Conservation (phyloP, 495 filamentous ascomycete species). For the Aspergillus cristatus region DNA sequence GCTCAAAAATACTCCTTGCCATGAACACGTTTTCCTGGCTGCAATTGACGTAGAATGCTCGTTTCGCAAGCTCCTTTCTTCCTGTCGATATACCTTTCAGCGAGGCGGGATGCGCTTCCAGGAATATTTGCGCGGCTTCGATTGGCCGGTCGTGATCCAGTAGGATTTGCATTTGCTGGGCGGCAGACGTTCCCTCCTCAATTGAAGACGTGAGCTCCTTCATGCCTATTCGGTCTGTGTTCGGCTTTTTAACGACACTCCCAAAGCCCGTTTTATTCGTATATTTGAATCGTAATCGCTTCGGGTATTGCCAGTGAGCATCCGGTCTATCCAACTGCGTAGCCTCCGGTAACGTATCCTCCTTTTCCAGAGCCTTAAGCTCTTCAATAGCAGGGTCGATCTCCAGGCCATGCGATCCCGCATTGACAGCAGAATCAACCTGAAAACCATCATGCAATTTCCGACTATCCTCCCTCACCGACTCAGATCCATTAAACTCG, state of each 20-base stretch:
- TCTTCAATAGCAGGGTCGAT: no score
- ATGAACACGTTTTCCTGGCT: slow-evolving; percentile 30
- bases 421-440: no score
- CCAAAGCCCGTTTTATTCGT: no score
- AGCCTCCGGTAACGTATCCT: no score
- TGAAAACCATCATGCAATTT: background rate
- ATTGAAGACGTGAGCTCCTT: no score
- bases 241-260: no score
- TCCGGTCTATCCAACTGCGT: no score
- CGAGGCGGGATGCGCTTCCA: slow-evolving; percentile 15
- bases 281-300: no score
- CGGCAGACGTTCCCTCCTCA: background rate
- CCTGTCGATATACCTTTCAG: slow-evolving; percentile 18
- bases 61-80: slow-evolving; percentile 20
- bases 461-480: slow-evolving; percentile 23
- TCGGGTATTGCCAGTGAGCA: no score
- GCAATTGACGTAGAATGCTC: slow-evolving; percentile 31
- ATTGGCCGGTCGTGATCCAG: slow-evolving; percentile 18
- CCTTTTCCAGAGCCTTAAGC: no score
- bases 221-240: background rate
- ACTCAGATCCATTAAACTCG: slow-evolving; percentile 30
- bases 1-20: slow-evolving; percentile 30
- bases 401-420: no score
- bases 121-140: slow-evolving; percentile 32
- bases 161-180: slow-evolving; percentile 8